Conservation (phyloP, 1,284 basidiomycete genomes). For the Trametes hirsuta region DNA sequence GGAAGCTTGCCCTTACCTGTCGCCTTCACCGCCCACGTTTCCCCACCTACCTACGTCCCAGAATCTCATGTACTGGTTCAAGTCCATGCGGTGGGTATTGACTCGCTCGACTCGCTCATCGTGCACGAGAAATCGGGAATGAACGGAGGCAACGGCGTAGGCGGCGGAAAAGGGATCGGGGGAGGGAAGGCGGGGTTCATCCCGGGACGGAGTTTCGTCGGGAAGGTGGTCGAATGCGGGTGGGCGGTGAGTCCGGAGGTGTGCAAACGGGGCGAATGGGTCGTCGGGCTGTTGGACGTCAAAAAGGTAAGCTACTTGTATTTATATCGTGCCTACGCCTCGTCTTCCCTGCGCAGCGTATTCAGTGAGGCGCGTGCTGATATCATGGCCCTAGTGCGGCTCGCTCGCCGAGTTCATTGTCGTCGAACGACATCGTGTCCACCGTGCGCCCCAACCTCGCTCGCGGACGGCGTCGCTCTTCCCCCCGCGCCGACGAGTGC, state of each 20-base stretch:
- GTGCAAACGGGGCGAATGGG: slow-evolving; percentile 78
- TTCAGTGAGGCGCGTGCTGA: not conserved
- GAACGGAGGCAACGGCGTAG: slow-evolving; percentile 14
- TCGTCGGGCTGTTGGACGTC: slow-evolving; percentile 76
- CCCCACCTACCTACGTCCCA: slow-evolving; percentile 74
- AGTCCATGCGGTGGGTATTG: slow-evolving; percentile 83
- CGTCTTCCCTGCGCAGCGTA: slow-evolving; percentile 6
- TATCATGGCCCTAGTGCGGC: slow-evolving; percentile 58
- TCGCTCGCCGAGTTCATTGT: slow-evolving; percentile 84
- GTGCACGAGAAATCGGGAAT: slow-evolving; percentile 48
- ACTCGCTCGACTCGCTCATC: slow-evolving; percentile 70
- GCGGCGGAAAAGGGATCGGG: slow-evolving; percentile 35
- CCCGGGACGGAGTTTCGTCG: slow-evolving; percentile 84
- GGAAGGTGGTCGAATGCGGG: slow-evolving; percentile 77
- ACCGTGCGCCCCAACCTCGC: slow-evolving; percentile 66
- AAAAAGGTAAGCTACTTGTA: slow-evolving; percentile 61
- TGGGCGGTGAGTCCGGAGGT: slow-evolving; percentile 74
- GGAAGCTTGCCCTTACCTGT: slow-evolving; percentile 53
- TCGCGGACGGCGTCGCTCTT: slow-evolving; percentile 29
- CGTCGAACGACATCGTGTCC: slow-evolving; percentile 77
- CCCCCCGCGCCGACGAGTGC: slow-evolving; percentile 26
- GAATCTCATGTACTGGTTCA: slow-evolving; percentile 76
- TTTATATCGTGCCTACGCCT: not conserved
- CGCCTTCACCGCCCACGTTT: slow-evolving; percentile 58
- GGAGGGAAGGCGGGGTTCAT: slow-evolving; percentile 60